Base-by-base conservation (phyloP, 768 basidiomycete genomes). In the Peribolospora baueri region DNA sequence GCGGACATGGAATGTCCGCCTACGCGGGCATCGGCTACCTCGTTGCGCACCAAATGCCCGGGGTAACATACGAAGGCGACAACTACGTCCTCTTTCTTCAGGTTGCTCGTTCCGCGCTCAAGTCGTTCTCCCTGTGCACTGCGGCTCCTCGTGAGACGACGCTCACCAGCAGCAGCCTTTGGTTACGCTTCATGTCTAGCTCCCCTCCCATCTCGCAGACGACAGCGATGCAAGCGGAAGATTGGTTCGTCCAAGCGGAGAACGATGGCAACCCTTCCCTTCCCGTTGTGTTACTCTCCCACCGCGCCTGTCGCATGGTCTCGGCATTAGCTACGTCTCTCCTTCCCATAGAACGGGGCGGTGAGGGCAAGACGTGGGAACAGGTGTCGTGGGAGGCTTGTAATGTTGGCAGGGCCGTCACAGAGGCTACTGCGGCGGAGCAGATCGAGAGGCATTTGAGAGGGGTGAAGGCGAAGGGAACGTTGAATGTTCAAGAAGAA, bases 61-160 rank as follows among this genome's bases (percentile, higher is more conserved):
- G 73, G 53, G 74, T 71, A 37, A 82, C 81, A 3, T 82, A 75
- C 58, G 82, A 84, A 68, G 81, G 82, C 10, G 82, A 84, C 62
- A 84, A 84, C 63, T 83, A 74, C 57, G 78, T 83, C 5, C 72
- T 84, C 8, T 78, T 81, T 59, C 72, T 75, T 50, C 82, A 84
- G 66, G 80, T 82, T 42, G 75, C 81, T 42, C 75, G 80, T 36
- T 76, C 79, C 0, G 79, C 80, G 3, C 66, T 81, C 39, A 84
- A 82, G 60, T 72, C 79, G 0, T 73, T 73, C 61, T 25, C 25
- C 25, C 25, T 25, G 25, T 25, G 25, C 25, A 25, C 25, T 25
- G 25, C 25, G 25, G 25, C 25, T 25, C 25, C 25, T 25, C 25
- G 25, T 25, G 25, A 25, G 25, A 25, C 25, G 25, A 25, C 25